Conservation (phyloP, 495 filamentous ascomycete species). For the Penicillium bovifimosum region DNA sequence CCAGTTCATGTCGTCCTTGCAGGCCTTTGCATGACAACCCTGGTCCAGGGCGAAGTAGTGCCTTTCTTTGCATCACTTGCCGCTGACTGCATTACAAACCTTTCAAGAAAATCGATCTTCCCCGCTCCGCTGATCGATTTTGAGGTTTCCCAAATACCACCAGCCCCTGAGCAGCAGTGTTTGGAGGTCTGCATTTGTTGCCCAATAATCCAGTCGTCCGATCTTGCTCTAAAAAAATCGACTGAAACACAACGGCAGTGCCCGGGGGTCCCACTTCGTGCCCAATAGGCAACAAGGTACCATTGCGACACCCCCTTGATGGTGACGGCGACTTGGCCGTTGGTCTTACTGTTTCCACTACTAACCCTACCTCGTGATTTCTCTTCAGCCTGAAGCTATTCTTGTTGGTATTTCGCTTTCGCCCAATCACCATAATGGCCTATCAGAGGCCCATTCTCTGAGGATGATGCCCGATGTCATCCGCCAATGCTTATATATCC, state of each 20-base stretch:
- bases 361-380: conserved; percentile 9
- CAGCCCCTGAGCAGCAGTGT: background rate
- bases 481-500: conserved; percentile 23
- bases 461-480: conserved; percentile 25
- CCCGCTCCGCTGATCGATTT: conserved; percentile 1
- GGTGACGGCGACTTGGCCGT: background rate
- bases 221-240: conserved; percentile 2
- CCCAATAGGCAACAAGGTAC: conserved; percentile 3
- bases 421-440: conserved; percentile 22
- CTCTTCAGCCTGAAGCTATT: conserved; percentile 24
- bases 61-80: conserved; percentile 3
- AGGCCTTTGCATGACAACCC: background rate
- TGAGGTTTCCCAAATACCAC: background rate
- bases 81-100: conserved; percentile 4
- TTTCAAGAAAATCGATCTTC: background rate
- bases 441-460: conserved; percentile 16
- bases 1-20: background rate
- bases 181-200: conserved; percentile 1
- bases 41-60: background rate
- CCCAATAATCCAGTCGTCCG: conserved; percentile 1
- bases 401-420: conserved; percentile 13
- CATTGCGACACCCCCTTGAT: conserved; percentile 4
- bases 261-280: conserved; percentile 6
- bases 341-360: conserved; percentile 10
- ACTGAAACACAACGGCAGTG: conserved; percentile 9